A percentile compares a stretch with the other conserved stretches of the same genome.
Evolutionary conservation across 2,329 filamentous ascomycete genomes (phyloP).

Genomic region (Pyricularia grisea): DNA sequence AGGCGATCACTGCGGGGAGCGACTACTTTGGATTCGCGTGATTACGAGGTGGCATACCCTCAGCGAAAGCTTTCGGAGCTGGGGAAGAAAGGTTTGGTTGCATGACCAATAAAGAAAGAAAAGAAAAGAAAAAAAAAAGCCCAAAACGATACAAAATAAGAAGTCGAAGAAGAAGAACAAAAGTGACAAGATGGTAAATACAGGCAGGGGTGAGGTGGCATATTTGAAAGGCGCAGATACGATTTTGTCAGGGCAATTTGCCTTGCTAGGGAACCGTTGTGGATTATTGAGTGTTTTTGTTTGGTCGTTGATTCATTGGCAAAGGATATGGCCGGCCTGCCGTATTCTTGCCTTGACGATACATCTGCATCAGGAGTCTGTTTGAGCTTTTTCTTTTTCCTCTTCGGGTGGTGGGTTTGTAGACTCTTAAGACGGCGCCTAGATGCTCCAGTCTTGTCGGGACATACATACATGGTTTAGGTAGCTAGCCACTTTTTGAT

Average conservation of each 20-base stretch:
- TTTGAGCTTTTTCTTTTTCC: not conserved
- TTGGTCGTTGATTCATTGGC: not conserved
- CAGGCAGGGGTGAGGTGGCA: not conserved
- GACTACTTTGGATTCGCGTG: conserved; percentile 98
- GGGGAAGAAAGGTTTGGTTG: not conserved
- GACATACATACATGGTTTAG: not conserved
- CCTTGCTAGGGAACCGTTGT: not conserved
- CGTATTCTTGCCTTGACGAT: not conserved
- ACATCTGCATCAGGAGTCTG: not conserved
- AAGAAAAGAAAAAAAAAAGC: not conserved
- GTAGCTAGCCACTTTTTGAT: not conserved
- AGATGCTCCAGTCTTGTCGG: not conserved
- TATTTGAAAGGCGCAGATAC: not conserved
- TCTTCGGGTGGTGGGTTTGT: not conserved
- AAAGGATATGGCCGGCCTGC: not conserved
- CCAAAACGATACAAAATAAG: not conserved
- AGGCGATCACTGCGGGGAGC: conserved; percentile 94
- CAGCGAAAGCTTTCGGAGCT: not conserved
- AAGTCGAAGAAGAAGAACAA: too few species aligned
- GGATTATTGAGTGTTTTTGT: not conserved
- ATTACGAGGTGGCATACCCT: conserved; percentile 11
- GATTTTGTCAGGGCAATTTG: not conserved
- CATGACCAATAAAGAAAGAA: not conserved
- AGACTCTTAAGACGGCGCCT: not conserved
- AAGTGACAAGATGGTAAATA: not conserved